These are phyloP conservation scores for Apiospora kogelbergensis DNA, from an alignment of 2,329 filamentous ascomycete genomes.

Conservation along the genomic window DNA sequence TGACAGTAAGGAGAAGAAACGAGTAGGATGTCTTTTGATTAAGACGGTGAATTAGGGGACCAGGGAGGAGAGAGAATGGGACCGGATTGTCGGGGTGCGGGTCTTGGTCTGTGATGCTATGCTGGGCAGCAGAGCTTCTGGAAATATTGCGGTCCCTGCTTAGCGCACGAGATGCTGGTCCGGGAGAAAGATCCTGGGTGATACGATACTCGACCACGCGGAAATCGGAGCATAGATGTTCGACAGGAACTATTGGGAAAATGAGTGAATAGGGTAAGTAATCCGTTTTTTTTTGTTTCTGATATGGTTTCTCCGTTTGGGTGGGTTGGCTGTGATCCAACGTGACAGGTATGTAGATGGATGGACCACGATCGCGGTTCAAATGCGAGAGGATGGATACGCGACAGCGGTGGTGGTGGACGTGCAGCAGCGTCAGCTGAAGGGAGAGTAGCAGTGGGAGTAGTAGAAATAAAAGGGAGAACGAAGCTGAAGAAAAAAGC, in stretches of 20 bases:
- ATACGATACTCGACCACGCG: background rate
- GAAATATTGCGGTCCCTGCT: constrained; percentile 34
- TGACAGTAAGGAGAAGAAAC: constrained; percentile 18
- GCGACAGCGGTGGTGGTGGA: background rate
- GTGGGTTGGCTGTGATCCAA: background rate
- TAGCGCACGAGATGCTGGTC: constrained; percentile 32
- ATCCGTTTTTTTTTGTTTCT: background rate
- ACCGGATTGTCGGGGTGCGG: constrained; percentile 34
- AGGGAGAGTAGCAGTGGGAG: background rate
- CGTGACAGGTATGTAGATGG: too few species aligned
- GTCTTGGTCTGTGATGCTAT: constrained; percentile 31
- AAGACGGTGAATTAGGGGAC: constrained; percentile 30
- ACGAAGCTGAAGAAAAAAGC: background rate
- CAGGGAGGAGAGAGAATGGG: constrained; percentile 31
- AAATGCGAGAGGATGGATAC: constrained; percentile 1
- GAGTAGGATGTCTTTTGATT: constrained; percentile 22
- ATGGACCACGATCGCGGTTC: background rate
- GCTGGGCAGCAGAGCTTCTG: constrained; percentile 31
- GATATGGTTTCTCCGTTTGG: background rate
- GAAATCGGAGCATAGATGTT: constrained; percentile 8
- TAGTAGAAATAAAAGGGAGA: background rate
- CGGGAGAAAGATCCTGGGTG: constrained; percentile 18
- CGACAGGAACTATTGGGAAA: background rate
- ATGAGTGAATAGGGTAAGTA: background rate
- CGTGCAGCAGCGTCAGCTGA: constrained; percentile 1